These are phyloP conservation scores for Venturia pyrina DNA, from an alignment of 2,329 filamentous ascomycete species.

Conservation along the genomic window DNA sequence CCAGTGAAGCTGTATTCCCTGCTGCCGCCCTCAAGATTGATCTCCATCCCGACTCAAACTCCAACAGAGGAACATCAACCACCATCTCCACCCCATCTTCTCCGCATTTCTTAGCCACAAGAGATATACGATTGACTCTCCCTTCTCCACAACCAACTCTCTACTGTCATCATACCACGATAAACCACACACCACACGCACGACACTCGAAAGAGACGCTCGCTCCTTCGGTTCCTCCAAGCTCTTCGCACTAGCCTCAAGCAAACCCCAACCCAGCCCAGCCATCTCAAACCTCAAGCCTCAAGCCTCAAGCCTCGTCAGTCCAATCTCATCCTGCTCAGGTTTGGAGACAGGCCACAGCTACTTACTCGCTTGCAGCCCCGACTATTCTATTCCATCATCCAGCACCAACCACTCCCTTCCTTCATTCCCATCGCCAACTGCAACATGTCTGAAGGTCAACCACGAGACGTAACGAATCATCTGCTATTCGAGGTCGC, in stretches of 20 bases:
- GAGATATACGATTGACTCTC: too few species aligned
- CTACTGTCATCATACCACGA: too few species aligned
- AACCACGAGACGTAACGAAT: slow-evolving; percentile 68
- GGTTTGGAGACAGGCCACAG: background rate
- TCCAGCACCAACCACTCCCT: background rate
- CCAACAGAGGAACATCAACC: background rate
- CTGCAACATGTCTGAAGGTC: slow-evolving; percentile 2
- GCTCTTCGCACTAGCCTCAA: background rate
- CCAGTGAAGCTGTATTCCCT: background rate
- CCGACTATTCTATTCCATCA: background rate
- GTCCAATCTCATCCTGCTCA: background rate
- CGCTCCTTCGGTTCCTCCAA: background rate
- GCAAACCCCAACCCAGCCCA: background rate
- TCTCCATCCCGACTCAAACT: background rate
- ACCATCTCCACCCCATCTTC: background rate
- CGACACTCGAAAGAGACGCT: too few species aligned
- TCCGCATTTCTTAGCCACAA: background rate
- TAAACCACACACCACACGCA: too few species aligned
- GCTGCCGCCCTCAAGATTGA: background rate
- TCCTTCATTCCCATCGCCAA: background rate
- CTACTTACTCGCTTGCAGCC: background rate
- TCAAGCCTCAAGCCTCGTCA: background rate
- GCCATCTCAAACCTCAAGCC: too few species aligned
- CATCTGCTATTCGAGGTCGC: slow-evolving; percentile 95
- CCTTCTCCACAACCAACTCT: background rate